Evolutionary conservation across 1,284 basidiomycete genomes (phyloP), one percentile per base, ranked within the genome.

Genomic region (Sporisorium scitamineum): DNA sequence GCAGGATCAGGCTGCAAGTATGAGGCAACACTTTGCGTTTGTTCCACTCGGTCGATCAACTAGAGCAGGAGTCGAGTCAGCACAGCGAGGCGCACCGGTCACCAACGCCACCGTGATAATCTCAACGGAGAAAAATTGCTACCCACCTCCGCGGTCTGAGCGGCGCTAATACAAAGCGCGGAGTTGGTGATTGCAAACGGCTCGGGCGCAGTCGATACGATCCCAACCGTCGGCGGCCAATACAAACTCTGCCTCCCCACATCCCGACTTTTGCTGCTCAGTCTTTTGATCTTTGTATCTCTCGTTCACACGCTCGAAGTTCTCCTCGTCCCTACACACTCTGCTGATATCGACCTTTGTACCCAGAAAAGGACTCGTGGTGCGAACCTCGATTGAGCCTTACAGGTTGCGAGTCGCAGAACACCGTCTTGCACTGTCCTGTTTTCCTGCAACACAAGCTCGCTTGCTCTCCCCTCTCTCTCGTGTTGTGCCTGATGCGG

Each of bases 211-310:
- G n/a, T n/a, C n/a, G n/a, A n/a, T n/a, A 20, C 41, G 22, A 20
- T 42, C 3, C 27, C n/a, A 50, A 50, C 62, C 62, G 62, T 65
- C 62, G 56, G 62, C 32, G 42, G 53, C 24, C 16, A 18, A 41
- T 27, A 50, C 27, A 16, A 50, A 50, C 48, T 32, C 48, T 29
- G 27, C 44, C 6, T 26, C 26, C 29, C 48, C 11, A 7, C 18
- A 20, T 20, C 48, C 26, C 27, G 27, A 31, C 29, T n/a, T n/a
- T 9, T 42, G 39, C 10, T 27, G 29, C 48, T 20, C 26, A 8
- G 9, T 32, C 10, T 3, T 4, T 39, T 11, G 7, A 4, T 32
- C 10, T 3, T 4, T 39, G 5, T 18, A 16, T 42, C 39, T 18
- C 37, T 42, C 37, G 37, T 39, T 39, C 37, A 39, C 37, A 39